A percentile compares a stretch with the other conserved stretches of the same genome.
Conservation (phyloP, 768 basidiomycete genomes). For the Rhodotorula diobovata region DNA sequence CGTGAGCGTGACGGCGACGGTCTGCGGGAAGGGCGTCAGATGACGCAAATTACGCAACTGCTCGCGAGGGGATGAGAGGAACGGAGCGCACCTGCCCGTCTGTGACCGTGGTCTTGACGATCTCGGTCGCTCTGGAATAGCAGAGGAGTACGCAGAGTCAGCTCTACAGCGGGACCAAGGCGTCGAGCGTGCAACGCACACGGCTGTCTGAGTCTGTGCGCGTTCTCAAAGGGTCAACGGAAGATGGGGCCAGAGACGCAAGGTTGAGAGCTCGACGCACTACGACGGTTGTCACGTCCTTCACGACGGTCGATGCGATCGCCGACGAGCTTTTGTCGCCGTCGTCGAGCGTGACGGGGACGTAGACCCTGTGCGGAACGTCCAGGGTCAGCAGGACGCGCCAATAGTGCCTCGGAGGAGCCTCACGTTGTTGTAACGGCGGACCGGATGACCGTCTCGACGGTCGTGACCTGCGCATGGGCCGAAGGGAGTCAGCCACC, state of each 20-base stretch:
- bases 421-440: constrained; percentile 15
- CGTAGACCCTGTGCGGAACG: background rate
- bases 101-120: constrained; percentile 12
- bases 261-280: background rate
- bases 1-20: constrained; percentile 11
- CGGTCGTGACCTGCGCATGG: constrained; percentile 8
- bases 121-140: background rate
- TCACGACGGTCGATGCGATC: background rate
- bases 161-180: background rate
- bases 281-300: background rate
- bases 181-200: background rate
- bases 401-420: too few relatives aligned
- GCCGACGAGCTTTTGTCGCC: background rate
- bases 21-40: background rate
- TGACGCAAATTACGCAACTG: too few relatives aligned
- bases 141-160: background rate
- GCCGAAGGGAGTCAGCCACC: background rate
- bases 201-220: constrained; percentile 21
- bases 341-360: constrained; percentile 1
- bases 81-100: background rate
- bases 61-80: fast-evolving
- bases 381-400: background rate
- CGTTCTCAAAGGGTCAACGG: background rate
- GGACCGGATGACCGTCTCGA: constrained; percentile 4
- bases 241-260: fast-evolving